Base-by-base conservation (phyloP, 1,284 basidiomycete species). In the Malassezia vespertilionis region DNA sequence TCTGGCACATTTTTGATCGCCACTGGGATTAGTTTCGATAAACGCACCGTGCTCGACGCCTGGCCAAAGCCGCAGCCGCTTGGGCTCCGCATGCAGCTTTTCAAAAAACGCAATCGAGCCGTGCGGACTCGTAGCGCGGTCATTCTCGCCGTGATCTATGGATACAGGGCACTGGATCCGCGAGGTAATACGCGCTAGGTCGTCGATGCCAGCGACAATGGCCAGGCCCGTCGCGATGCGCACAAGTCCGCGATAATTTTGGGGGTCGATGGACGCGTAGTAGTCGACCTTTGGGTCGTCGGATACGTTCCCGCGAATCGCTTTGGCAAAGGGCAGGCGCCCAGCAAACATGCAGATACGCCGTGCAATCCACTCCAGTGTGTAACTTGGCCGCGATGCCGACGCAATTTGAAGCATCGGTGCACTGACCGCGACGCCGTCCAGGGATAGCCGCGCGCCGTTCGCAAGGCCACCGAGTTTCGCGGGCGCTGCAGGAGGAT, bases 291-390 rank as follows among this genome's bases (percentile, higher is more conserved):
- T 35, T 0, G 75, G 75, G 66, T 77, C 76, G 54, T 76, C 74
- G n/a, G 72, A 74, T 14, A 75, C 73, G 33, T 76, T 76, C 32
- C 76, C 74, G 63, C 55, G 59, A 46, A 76, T 73, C 28, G 72
- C 73, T 24, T 68, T 62, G 4, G 72, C 72, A 14, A 76, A 51
- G 4, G 76, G 75, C 3, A 76, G 58, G 2, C 71, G 64, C 5
- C 48, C 48, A 4, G 72, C 74, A 31, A 76, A 61, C 49, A 61
- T 69, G 28, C 64, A 55, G 21, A 76, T 52, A 1, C 63, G 52
- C 33, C 71, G 53, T 8, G 68, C 76, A 30, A 74, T 47, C 22
- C 56, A 48, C 50, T 76, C 74, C 17, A 74, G 53, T 4, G 72
- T 33, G 4, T 52, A 54, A 17, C 58, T 57, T 1, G 76, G 76